Conservation (phyloP, 2,329 filamentous ascomycete genomes). For the Herpotrichia juniperi region DNA sequence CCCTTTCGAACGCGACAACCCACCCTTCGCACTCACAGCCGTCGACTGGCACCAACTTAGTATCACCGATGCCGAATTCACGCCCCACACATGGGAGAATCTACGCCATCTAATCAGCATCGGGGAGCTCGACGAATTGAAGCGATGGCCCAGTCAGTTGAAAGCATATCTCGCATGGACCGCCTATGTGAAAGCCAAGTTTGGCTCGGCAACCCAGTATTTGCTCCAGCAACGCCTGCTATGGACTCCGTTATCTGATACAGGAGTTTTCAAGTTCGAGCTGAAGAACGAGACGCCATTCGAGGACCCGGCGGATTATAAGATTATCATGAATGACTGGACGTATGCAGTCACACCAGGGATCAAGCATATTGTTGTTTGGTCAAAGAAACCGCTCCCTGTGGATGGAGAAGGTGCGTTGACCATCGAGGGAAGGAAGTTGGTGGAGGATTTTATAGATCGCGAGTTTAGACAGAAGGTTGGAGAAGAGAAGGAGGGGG, state of each 20-base stretch:
- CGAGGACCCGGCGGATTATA: constrained; percentile 60
- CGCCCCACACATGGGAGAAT: constrained; percentile 42
- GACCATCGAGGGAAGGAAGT: constrained; percentile 30
- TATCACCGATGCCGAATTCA: constrained; percentile 39
- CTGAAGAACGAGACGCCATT: constrained; percentile 59
- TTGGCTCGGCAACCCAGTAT: constrained; percentile 63
- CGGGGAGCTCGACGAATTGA: constrained; percentile 62
- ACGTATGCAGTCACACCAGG: constrained; percentile 63
- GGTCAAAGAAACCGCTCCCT: constrained; percentile 50
- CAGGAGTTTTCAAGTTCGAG: constrained; percentile 41
- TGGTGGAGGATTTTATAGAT: constrained; percentile 40
- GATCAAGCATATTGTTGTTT: constrained; percentile 63
- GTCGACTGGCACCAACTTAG: constrained; percentile 42
- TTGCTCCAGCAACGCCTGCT: constrained; percentile 61
- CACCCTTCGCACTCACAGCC: constrained; percentile 42
- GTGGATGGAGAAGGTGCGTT: constrained; percentile 39
- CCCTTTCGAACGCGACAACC: constrained; percentile 40
- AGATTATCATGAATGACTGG: constrained; percentile 67
- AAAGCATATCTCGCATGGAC: constrained; percentile 67
- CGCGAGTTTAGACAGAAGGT: constrained; percentile 54
- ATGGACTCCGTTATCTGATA: constrained; percentile 49
- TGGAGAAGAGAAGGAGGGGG: constrained; percentile 44
- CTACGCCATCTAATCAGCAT: constrained; percentile 44
- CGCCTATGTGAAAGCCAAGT: constrained; percentile 58
- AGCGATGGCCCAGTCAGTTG: constrained; percentile 64